Evolutionary conservation across 1,284 basidiomycete genomes (phyloP), one percentile per base, ranked within the genome.

Genomic region (Paramarasmius palmivorus): DNA sequence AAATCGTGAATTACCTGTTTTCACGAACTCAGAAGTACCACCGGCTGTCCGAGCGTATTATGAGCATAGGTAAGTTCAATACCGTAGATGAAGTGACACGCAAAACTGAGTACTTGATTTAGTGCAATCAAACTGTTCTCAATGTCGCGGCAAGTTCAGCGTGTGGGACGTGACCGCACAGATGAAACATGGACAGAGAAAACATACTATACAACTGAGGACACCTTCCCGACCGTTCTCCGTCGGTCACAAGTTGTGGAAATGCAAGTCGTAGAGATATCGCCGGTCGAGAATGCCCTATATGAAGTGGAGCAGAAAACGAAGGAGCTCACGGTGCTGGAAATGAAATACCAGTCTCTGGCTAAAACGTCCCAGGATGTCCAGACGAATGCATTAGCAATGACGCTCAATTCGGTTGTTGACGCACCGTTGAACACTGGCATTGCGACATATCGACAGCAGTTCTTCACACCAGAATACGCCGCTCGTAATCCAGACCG

Each of bases 171-270:
- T 22, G 82, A 88, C 53, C 84, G 83, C 19, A 73, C 74, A n/a
- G 85, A 88, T 62, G 88, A 94, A 67, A 71, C 81, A 1, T 98
- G 94, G 94, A 74, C 89, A 0, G 93, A 97, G 67, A 98, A 95
- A 76, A 91, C 88, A 0, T 88, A 85, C 58, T 83, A 89, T 63
- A 92, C 84, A 0, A 93, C 92, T 2, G 93, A 95, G 67, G 93
- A 96, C 61, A 81, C 85, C 0, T 93, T 99, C 71, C 96, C 96
- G 0, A 95, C 93, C 0, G 90, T 98, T 3, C 79, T 98, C 35
- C 86, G 92, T 39, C 83, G 96, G 15, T 95, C 93, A 4, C 94
- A 98, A 65, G 84, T 98, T 26, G 76, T 94, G n/a, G 85, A 83
- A 36, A 74, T 87, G 35, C 79, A 87, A 40, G 74, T 90, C 35